A percentile compares a stretch with the other conserved stretches of the same genome.
Evolutionary conservation across 2,329 filamentous ascomycete genomes (phyloP).

Genomic region (Trichoderma sp.): DNA sequence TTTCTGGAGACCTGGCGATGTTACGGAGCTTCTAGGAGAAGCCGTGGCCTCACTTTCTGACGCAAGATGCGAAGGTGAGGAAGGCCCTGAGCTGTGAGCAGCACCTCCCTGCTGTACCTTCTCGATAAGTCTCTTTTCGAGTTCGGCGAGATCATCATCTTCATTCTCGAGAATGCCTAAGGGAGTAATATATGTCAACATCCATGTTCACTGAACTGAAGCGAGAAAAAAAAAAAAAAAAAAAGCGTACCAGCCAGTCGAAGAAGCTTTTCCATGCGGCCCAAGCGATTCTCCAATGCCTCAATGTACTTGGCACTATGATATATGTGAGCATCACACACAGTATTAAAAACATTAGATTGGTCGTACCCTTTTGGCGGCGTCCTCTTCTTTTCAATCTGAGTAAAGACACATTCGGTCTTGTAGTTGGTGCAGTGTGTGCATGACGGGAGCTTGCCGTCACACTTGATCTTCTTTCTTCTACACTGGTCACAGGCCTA

Average conservation of each 20-base stretch:
- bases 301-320: constrained; percentile 94
- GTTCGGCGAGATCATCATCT: constrained; percentile 81
- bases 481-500: constrained; percentile 95
- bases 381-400: constrained; percentile 97
- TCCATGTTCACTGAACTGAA: neutral
- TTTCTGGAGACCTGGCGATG: constrained; percentile 54
- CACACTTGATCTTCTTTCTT: constrained; percentile 97
- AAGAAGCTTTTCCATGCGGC: constrained; percentile 92
- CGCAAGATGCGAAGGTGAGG: constrained; percentile 55
- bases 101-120: constrained; percentile 58
- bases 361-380: constrained; percentile 85
- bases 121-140: constrained; percentile 76
- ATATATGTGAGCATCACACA: constrained; percentile 31
- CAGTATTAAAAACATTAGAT: neutral
- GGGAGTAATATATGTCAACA: constrained; percentile 13
- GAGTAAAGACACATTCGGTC: constrained; percentile 95
- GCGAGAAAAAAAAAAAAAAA: neutral
- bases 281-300: constrained; percentile 88
- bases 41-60: constrained; percentile 48
- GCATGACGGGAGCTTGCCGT: constrained; percentile 92
- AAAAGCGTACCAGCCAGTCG: constrained; percentile 68
- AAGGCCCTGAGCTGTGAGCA: constrained; percentile 52
- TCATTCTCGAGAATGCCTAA: constrained; percentile 78
- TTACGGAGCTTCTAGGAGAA: constrained; percentile 57
- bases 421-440: constrained; percentile 98